These are phyloP conservation scores for Paspalum vaginatum DNA, from an alignment of 176 grass and related monocot genomes.

Conservation along the genomic window DNA sequence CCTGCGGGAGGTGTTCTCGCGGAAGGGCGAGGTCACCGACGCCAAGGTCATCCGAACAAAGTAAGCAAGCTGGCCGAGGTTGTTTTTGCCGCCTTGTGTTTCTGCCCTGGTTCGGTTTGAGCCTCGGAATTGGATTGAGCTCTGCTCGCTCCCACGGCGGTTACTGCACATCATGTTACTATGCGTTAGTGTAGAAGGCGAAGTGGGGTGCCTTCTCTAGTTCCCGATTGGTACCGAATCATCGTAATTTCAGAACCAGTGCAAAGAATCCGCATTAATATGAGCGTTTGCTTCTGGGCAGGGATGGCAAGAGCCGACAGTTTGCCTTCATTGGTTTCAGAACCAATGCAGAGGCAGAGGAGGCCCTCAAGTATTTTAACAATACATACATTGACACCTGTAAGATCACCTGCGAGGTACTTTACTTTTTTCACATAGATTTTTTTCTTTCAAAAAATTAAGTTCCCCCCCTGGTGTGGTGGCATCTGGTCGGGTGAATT, in stretches of 20 bases:
- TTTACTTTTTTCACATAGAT: slow-evolving; percentile 15
- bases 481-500: background rate
- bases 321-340: slow-evolving; percentile 94
- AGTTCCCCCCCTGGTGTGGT: background rate
- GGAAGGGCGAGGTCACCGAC: slow-evolving; percentile 90
- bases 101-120: background rate
- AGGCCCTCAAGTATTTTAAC: slow-evolving; percentile 84
- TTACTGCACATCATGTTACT: no score
- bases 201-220: background rate
- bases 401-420: slow-evolving; percentile 93
- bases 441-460: background rate
- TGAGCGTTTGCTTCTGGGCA: slow-evolving; percentile 36
- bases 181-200: background rate
- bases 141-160: no score
- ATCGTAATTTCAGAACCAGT: background rate
- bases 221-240: no score
- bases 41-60: slow-evolving; percentile 85
- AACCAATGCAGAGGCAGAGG: slow-evolving; percentile 80
- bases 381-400: slow-evolving; percentile 94
- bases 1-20: slow-evolving; percentile 86
- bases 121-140: no score
- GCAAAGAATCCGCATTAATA: background rate
- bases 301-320: slow-evolving; percentile 94
- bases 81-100: background rate
- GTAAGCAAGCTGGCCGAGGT: slow-evolving; percentile 22